Evolutionary conservation across 768 basidiomycete genomes (phyloP).

Genomic region (Phaeolepiota aurea): DNA sequence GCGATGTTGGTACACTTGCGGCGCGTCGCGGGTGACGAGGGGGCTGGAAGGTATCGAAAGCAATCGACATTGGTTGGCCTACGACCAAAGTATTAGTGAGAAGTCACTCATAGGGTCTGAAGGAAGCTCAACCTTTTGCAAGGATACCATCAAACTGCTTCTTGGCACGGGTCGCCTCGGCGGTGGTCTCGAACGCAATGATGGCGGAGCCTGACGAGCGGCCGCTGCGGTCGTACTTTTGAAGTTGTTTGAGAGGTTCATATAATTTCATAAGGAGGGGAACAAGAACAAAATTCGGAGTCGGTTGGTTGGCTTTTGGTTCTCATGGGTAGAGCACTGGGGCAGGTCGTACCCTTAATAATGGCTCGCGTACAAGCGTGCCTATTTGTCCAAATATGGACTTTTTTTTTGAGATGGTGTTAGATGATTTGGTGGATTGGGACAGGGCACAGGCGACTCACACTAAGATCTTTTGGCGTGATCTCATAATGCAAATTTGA

Average conservation of each 20-base stretch:
- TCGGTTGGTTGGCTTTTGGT: slow-evolving; percentile 36
- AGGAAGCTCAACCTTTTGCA: slow-evolving; percentile 64
- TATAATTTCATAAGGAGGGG: slow-evolving; percentile 10
- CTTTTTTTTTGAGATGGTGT: slow-evolving; percentile 36
- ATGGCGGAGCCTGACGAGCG: slow-evolving; percentile 81
- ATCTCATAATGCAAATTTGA: slow-evolving; percentile 91
- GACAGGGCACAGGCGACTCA: slow-evolving; percentile 28
- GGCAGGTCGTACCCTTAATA: slow-evolving; percentile 89
- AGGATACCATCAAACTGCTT: slow-evolving; percentile 80
- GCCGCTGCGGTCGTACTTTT: slow-evolving; percentile 92
- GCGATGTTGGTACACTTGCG: slow-evolving; percentile 45
- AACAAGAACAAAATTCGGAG: slow-evolving; percentile 33
- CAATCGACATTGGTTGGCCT: slow-evolving; percentile 78
- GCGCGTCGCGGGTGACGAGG: slow-evolving; percentile 40
- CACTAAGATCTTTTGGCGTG: slow-evolving; percentile 79
- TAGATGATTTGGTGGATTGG: slow-evolving; percentile 1
- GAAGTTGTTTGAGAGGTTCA: slow-evolving; percentile 16
- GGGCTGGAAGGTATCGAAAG: slow-evolving; percentile 41
- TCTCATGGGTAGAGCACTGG: slow-evolving; percentile 46
- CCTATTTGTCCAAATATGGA: slow-evolving; percentile 88
- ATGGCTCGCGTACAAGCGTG: slow-evolving; percentile 86
- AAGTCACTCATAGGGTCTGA: neutral
- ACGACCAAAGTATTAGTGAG: slow-evolving; percentile 3
- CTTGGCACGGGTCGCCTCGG: slow-evolving; percentile 78
- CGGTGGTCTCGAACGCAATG: slow-evolving; percentile 68